These are phyloP conservation scores for Trichomonascaceae sp. DNA, from an alignment of 1,139 yeast genomes.

Conservation along the genomic window DNA sequence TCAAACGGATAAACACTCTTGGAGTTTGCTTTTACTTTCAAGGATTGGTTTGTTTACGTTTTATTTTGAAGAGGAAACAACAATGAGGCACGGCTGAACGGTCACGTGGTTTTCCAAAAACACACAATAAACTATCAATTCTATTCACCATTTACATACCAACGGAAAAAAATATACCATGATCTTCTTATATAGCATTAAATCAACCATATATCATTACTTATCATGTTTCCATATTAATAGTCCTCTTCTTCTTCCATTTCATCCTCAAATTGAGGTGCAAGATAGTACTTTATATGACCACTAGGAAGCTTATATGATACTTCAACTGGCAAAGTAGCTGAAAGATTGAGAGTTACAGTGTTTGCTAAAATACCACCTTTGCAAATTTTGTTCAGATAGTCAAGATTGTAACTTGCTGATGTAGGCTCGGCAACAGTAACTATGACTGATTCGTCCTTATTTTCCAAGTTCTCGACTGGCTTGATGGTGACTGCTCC, in stretches of 20 bases:
- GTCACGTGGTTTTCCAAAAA: not conserved
- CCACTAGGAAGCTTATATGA: constrained; percentile 93
- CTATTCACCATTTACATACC: too few relatives aligned
- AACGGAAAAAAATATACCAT: too few relatives aligned
- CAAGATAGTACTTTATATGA: constrained; percentile 88
- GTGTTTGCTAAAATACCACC: constrained; percentile 73
- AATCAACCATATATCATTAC: too few relatives aligned
- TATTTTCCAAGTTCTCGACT: constrained; percentile 63
- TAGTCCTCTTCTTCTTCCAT: constrained; percentile 8
- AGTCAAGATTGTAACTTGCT: constrained; percentile 85
- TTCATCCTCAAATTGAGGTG: constrained; percentile 91
- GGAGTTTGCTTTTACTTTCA: not conserved
- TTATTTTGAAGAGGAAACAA: not conserved
- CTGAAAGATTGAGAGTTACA: constrained; percentile 81
- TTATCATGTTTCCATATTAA: not conserved
- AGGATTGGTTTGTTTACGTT: not conserved
- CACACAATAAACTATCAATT: too few relatives aligned
- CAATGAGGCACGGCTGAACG: not conserved
- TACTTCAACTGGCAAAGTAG: constrained; percentile 88
- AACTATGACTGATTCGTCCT: constrained; percentile 65
- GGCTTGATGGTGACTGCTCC: constrained; percentile 88
- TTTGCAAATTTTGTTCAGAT: constrained; percentile 83
- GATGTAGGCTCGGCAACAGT: constrained; percentile 83
- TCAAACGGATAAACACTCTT: not conserved
- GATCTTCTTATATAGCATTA: not conserved